Evolutionary conservation across 306 rosid species (phyloP).

Genomic region (Psophocarpus tetragonolobus): DNA sequence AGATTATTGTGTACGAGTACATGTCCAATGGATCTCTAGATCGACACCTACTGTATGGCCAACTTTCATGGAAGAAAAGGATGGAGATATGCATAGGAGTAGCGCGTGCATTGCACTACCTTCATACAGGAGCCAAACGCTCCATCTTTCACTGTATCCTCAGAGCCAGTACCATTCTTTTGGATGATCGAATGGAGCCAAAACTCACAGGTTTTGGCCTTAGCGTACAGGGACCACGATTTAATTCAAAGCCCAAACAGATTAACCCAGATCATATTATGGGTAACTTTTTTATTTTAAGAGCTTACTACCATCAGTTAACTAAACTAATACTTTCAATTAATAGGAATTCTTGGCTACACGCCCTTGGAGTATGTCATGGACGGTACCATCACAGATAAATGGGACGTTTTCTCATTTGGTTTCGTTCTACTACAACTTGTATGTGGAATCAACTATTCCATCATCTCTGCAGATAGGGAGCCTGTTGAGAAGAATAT

Average conservation of each 20-base stretch:
- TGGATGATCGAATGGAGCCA: not conserved
- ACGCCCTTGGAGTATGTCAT: not conserved
- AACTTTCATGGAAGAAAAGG: slow-evolving; percentile 22
- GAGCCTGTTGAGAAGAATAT: not conserved
- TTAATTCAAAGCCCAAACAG: not conserved
- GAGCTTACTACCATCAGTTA: too few species aligned
- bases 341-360: not conserved
- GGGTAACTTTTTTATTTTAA: not conserved
- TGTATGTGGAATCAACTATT: not conserved
- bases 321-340: not conserved
- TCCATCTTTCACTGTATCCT: not conserved
- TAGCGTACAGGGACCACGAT: not conserved
- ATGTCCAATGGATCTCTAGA: slow-evolving; percentile 2
- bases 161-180: not conserved
- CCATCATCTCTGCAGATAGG: not conserved
- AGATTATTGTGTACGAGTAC: slow-evolving; percentile 11
- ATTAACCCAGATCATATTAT: not conserved
- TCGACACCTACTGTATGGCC: not conserved
- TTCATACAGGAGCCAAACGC: slow-evolving; percentile 32
- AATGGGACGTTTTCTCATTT: slow-evolving; percentile 14
- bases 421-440: not conserved
- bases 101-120: slow-evolving; percentile 25
- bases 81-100: slow-evolving; percentile 1
- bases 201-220: not conserved
- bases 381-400: not conserved